phyloP scores from a whole-genome alignment of 257 asterid species.

The Hygrophila difformis region DNA sequence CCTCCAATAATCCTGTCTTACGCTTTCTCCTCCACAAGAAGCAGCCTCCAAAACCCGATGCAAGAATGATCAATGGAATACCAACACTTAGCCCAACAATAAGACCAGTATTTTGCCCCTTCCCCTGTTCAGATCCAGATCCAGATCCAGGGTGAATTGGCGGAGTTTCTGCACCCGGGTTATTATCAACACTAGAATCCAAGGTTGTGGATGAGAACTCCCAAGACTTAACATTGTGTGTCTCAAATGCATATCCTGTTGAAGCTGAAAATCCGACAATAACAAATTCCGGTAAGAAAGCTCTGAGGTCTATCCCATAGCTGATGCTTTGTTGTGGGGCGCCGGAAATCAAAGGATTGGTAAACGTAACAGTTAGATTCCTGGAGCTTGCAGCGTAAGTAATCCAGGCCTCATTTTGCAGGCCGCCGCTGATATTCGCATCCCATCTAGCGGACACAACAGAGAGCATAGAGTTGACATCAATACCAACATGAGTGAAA shows the following conservation, averaged over 20 bases:
- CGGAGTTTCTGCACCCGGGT: no score
- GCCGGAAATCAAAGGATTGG: background rate
- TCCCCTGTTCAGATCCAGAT: conserved; percentile 18
- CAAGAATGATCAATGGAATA: background rate
- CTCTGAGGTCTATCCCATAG: conserved; percentile 19
- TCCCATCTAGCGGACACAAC: conserved; percentile 9
- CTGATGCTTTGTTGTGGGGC: background rate
- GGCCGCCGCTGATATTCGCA: background rate
- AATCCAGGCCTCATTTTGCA: conserved; percentile 22
- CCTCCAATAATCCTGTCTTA: no score
- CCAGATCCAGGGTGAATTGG: conserved; percentile 13
- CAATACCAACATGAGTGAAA: conserved; percentile 29
- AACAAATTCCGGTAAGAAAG: conserved; percentile 26
- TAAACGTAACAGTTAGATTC: conserved; percentile 20
- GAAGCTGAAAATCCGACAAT: conserved; percentile 32
- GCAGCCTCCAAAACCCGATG: background rate
- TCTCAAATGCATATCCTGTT: conserved; percentile 12
- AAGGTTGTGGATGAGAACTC: conserved; percentile 12
- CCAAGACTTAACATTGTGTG: conserved; percentile 20
- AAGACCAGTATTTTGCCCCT: conserved; percentile 2
- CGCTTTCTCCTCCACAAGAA: conserved; percentile 12
- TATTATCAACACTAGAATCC: no score
- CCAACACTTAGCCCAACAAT: conserved; percentile 16
- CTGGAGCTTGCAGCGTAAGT: conserved; percentile 13
- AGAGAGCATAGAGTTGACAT: conserved; percentile 19